A percentile compares a stretch with the other conserved stretches of the same genome.
Evolutionary conservation across 768 basidiomycete species (phyloP).

Genomic region (Suillus subluteus): DNA sequence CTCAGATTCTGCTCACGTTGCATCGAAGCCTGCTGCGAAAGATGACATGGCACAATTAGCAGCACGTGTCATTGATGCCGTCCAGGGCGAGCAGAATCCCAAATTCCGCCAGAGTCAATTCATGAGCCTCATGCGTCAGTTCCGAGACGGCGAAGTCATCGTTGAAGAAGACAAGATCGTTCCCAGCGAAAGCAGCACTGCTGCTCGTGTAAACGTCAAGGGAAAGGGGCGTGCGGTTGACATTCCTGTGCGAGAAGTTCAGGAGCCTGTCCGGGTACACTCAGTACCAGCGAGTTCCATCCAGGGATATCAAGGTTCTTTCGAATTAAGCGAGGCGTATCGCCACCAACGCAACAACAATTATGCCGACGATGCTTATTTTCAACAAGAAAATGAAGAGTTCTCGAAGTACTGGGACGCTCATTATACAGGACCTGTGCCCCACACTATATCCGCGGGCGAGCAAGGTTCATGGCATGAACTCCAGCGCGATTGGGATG

Average conservation of each 20-base stretch:
- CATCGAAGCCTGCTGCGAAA: constrained; percentile 17
- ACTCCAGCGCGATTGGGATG: constrained; percentile 81
- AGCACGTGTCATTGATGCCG: constrained; percentile 73
- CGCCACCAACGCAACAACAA: constrained; percentile 20
- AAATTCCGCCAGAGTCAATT: constrained; percentile 89
- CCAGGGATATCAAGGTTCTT: constrained; percentile 23
- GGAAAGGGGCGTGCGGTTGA: constrained; percentile 65
- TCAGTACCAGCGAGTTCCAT: constrained; percentile 12
- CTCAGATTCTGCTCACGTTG: constrained; percentile 9
- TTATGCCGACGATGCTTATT: constrained; percentile 68
- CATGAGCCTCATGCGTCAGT: constrained; percentile 81
- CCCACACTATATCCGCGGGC: constrained; percentile 21
- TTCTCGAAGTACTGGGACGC: constrained; percentile 63
- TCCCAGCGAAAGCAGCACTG: constrained; percentile 40
- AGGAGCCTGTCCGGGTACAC: constrained; percentile 12
- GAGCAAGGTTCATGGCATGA: constrained; percentile 56
- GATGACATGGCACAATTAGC: constrained; percentile 85
- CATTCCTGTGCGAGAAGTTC: constrained; percentile 9
- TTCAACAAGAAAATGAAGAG: constrained; percentile 71
- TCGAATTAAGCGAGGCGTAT: constrained; percentile 22
- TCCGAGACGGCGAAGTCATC: constrained; percentile 77
- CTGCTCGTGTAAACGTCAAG: constrained; percentile 50
- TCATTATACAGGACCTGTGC: constrained; percentile 32
- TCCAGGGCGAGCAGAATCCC: constrained; percentile 73
- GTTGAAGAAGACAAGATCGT: constrained; percentile 84